These are phyloP conservation scores for Penicillium sp. DNA, from an alignment of 2,329 filamentous ascomycete species.

Conservation along the genomic window DNA sequence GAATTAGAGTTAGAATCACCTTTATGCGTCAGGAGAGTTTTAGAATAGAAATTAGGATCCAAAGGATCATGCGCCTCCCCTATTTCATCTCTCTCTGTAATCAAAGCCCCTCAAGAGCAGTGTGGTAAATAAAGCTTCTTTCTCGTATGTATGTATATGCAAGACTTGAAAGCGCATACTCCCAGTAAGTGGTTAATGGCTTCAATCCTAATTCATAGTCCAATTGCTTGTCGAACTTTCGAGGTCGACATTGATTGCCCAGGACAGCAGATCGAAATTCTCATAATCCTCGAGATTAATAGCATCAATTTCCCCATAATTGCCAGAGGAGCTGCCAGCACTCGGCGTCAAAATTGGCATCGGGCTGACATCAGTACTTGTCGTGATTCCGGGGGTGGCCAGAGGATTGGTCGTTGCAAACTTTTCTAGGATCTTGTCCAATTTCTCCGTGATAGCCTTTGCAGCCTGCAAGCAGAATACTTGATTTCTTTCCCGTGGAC, in stretches of 20 bases:
- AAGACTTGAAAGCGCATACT: background rate
- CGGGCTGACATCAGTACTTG: background rate
- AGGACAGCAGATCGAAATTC: constrained; percentile 16
- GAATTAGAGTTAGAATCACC: background rate
- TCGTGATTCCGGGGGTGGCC: background rate
- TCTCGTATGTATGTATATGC: background rate
- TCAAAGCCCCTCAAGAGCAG: too few relatives aligned
- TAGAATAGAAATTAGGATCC: too few relatives aligned
- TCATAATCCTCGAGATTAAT: constrained; percentile 13
- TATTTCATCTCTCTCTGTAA: too few relatives aligned
- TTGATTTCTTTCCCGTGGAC: constrained; percentile 20
- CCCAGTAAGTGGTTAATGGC: background rate
- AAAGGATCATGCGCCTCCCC: too few relatives aligned
- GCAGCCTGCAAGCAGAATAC: constrained; percentile 21
- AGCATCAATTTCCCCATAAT: background rate
- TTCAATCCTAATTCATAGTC: background rate
- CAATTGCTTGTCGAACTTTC: background rate
- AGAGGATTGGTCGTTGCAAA: constrained; percentile 3
- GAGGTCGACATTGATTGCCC: constrained; percentile 19
- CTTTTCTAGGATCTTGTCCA: constrained; percentile 19
- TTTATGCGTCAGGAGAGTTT: background rate
- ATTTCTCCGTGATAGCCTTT: constrained; percentile 19
- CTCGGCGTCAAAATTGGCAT: background rate
- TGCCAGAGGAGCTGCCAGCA: background rate
- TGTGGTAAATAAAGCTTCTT: too few relatives aligned